Conservation (phyloP, 2,329 filamentous ascomycete genomes). For the Alternaria triticina region DNA sequence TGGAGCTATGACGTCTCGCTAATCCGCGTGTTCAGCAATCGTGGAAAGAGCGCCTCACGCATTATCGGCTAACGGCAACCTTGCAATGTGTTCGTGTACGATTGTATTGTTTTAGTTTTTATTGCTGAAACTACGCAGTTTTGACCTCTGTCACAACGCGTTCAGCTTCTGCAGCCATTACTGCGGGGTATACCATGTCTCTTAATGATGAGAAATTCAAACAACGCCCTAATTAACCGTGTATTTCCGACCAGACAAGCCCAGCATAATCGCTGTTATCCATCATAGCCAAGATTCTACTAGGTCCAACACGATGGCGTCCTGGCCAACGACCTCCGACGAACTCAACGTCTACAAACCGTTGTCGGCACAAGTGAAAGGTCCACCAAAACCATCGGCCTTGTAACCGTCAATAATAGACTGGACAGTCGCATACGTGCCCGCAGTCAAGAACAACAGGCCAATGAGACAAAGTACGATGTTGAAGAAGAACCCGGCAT, state of each 20-base stretch:
- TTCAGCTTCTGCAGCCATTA: not conserved
- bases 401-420: conserved; percentile 77
- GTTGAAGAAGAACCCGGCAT: conserved; percentile 69
- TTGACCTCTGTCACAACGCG: not conserved
- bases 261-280: not conserved
- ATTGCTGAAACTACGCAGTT: not conserved
- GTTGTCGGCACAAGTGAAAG: conserved; percentile 77
- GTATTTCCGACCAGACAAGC: not conserved
- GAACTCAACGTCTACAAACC: conserved; percentile 56
- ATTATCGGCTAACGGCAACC: not conserved
- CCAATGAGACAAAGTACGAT: conserved; percentile 75
- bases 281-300: not conserved
- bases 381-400: conserved; percentile 67
- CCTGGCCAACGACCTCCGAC: not conserved
- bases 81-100: not conserved
- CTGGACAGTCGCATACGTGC: conserved; percentile 76
- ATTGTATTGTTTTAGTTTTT: not conserved
- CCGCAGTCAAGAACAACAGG: conserved; percentile 79
- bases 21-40: conserved; percentile 1
- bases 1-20: conserved; percentile 4
- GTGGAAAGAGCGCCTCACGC: not conserved
- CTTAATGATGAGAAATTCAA: not conserved
- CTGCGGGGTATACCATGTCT: conserved; percentile 6
- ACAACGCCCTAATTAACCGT: not conserved
- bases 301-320: not conserved